Evolutionary conservation across 2,329 filamentous ascomycete species (phyloP), one percentile per base, ranked within the genome.

Genomic region (Colletotrichum sp.): DNA sequence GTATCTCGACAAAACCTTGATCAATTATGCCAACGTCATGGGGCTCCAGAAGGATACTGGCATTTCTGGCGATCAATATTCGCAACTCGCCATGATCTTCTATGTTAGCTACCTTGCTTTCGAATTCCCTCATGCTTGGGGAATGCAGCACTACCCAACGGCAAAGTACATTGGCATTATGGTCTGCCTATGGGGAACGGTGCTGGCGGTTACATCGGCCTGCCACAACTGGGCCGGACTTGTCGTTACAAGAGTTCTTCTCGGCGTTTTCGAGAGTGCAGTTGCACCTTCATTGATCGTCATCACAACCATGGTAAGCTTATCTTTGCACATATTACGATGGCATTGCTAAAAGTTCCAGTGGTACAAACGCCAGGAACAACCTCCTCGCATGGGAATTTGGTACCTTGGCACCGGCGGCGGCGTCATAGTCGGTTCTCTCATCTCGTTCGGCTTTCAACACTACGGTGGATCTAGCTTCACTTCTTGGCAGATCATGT

Each of bases 401-500:
- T 94, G 92, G 92, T 94, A 94, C 78, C 87, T 90, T 6, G 92
- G 90, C 0, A 93, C 91, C 60, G 91, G 91, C 0, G 74, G 88
- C 1, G 90, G 90, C 0, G 92, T 88, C 7, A 90, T 93, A 34
- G 81, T 91, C 21, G 91, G 90, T 0, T 89, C 89, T 0, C 85
- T 88, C 0, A 80, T 92, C 13, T 91, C 91, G 0, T 92, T 88
- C 75, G 91, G 90, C 0, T 83, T 93, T 18, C 90, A 89, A 2
- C 89, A 92, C 65, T 90, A 92, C 72, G 78, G 85, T 2, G 71
- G 80, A 52, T 44, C 63, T 5, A 63, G 78, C 2, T 75, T 82
- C 21, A 78, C 79, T 16, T 84, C 82, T 4, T 89, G 86, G 86
- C 83, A 84, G 62, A 86, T 88, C 72, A 89, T 93, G 66, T 93